Percentiles rank a stretch among this genome's conserved stretches.
Conservation (phyloP, 1,284 basidiomycete genomes). For the Phenoliferia sp. region DNA sequence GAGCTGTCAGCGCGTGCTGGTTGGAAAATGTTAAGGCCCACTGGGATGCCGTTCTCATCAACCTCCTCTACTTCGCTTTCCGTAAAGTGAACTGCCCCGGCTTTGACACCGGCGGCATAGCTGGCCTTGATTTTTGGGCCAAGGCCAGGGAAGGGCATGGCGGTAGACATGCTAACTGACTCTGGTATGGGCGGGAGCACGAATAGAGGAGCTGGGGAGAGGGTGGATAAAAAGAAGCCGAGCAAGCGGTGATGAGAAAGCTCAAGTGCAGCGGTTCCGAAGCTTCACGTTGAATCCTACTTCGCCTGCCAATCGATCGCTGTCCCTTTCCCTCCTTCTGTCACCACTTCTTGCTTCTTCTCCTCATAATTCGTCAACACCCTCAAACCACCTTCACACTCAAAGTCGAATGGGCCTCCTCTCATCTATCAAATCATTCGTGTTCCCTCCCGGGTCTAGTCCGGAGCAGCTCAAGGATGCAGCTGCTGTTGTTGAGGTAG, state of each 20-base stretch:
- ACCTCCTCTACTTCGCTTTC: constrained; percentile 23
- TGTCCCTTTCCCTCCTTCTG: neutral
- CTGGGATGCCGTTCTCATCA: constrained; percentile 30
- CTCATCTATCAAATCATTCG: no score
- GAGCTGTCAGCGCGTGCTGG: neutral
- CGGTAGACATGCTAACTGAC: neutral
- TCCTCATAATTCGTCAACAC: no score
- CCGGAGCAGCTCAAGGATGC: neutral
- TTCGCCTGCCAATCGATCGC: neutral
- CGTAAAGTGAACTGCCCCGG: constrained; percentile 14
- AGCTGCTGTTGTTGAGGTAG: neutral
- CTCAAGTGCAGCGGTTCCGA: neutral
- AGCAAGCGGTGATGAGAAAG: no score
- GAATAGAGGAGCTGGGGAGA: neutral
- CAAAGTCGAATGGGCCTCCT: no score
- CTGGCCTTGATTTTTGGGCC: constrained; percentile 21
- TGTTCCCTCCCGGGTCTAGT: neutral
- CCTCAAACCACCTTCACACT: no score
- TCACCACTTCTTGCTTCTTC: no score
- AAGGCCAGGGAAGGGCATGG: constrained; percentile 8
- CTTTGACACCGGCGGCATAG: constrained; percentile 13
- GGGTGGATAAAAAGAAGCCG: no score
- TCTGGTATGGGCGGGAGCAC: neutral
- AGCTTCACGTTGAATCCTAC: neutral
- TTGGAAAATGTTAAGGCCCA: neutral